Base-by-base conservation (phyloP, 2,329 filamentous ascomycete genomes). In the Pleomassaria siparia region DNA sequence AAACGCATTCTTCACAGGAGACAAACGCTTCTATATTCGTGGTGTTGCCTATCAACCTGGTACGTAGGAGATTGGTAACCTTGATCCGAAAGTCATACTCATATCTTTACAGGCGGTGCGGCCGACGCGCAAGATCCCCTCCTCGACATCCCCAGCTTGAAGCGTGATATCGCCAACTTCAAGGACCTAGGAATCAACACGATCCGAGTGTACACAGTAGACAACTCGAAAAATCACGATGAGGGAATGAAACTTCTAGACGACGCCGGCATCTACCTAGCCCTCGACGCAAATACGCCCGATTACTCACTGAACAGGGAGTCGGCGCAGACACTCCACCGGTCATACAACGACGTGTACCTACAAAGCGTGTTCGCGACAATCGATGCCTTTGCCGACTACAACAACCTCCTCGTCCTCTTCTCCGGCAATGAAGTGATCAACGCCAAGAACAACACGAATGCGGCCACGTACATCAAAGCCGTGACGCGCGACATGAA, bases 231-330 rank as follows among this genome's bases (percentile, higher is more conserved):
- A 63, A 77, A 86, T 71, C 91, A 96, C 74, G 85, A 91, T 60
- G 81, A 85, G 55, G 96, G 90, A 75, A 96, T 96, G 91, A 77
- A 80, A 53, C 78, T 83, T 44, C 80, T 96, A 54, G 85, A 84
- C 46, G 87, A 88, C 60, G 91, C 89, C 53, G 88, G 89, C 65
- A 96, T 96, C 78, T 96, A 96, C 77, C 83, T 95, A 46, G 88
- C 94, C 29, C 80, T 95, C 40, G 91, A 96, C 65, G 89, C 92
- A 77, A 95, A 95, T 81, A 92, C 81, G 6, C 89, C 89, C 55
- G 78, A 84, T 51, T 95, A 95, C 80, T 94, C 90, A 0, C 81
- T 96, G 74, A 92, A 94, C 80, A 87, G 91, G 49, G 79, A 77
- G 72, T 82, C 8, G 86, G 87, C 7, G 76, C 74, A 24, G n/a